Evolutionary conservation across 1,139 yeast genomes (phyloP).

Genomic region (Saccharomycopsis hybrid): DNA sequence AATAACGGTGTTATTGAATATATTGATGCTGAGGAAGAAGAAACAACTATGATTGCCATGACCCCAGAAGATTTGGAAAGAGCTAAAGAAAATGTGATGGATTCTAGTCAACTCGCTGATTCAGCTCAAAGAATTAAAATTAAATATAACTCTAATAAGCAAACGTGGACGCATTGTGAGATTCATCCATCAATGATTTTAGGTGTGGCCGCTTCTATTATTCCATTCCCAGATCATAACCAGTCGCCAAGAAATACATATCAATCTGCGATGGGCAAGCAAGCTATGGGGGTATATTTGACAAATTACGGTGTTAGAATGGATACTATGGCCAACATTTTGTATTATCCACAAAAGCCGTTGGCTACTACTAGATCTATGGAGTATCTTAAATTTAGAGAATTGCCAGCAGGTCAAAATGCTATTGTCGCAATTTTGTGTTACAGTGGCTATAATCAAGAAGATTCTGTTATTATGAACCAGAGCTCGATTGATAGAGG

Average conservation of each 20-base stretch:
- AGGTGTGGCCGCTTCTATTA: constrained; percentile 97
- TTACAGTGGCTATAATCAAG: constrained; percentile 98
- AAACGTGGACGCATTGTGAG: constrained; percentile 97
- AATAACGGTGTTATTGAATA: constrained; percentile 87
- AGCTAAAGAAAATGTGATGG: constrained; percentile 41
- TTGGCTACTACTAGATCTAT: constrained; percentile 97
- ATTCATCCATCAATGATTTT: constrained; percentile 98
- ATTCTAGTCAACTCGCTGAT: constrained; percentile 47
- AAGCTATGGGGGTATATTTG: constrained; percentile 99
- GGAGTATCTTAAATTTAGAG: constrained; percentile 96
- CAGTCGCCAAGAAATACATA: constrained; percentile 99
- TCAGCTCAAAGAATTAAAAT: constrained; percentile 88
- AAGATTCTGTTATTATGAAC: constrained; percentile 99
- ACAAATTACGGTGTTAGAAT: constrained; percentile 94
- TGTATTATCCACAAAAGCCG: constrained; percentile 98
- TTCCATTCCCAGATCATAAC: constrained; percentile 99
- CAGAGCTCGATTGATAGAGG: constrained; percentile 98
- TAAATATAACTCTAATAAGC: constrained; percentile 52
- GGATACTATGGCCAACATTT: constrained; percentile 98
- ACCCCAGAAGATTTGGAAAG: constrained; percentile 90
- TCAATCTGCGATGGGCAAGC: constrained; percentile 99
- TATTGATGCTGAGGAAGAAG: constrained; percentile 97
- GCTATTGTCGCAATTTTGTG: constrained; percentile 98
- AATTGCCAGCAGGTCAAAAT: constrained; percentile 98
- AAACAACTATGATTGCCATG: constrained; percentile 98